Evolutionary conservation across 2,329 filamentous ascomycete genomes (phyloP).

Genomic region (Blastomyces emzantsi): DNA sequence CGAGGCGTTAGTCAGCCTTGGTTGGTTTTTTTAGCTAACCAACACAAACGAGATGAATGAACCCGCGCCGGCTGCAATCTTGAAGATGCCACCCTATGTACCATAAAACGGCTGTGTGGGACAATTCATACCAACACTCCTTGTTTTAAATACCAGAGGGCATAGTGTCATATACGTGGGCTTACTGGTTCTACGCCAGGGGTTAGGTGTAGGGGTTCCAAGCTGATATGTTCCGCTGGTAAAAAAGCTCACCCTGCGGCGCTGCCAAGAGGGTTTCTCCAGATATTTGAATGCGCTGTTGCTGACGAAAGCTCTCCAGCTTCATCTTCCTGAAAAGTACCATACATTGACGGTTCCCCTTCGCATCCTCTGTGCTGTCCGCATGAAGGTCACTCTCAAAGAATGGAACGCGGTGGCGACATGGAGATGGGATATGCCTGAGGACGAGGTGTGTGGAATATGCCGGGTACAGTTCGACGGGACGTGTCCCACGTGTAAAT

Average conservation of each 20-base stretch:
- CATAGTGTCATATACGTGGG: background rate
- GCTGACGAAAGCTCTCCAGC: background rate
- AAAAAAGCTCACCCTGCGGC: background rate
- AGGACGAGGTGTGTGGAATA: conserved; percentile 97
- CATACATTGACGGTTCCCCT: background rate
- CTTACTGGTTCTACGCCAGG: background rate
- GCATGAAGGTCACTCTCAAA: conserved; percentile 92
- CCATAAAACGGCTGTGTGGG: background rate
- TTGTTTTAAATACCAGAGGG: background rate
- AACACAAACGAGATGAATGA: too few relatives aligned
- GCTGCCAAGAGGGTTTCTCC: background rate
- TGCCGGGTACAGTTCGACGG: conserved; percentile 97
- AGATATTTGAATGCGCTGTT: background rate
- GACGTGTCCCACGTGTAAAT: conserved; percentile 96
- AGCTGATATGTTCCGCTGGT: background rate
- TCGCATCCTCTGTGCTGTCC: conserved; percentile 7
- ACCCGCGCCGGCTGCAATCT: background rate
- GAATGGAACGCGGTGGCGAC: conserved; percentile 91
- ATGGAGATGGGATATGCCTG: conserved; percentile 96
- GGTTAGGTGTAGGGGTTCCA: conserved; percentile 15
- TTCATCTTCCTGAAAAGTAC: background rate
- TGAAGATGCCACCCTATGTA: too few relatives aligned
- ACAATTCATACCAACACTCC: background rate
- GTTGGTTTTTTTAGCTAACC: too few relatives aligned
- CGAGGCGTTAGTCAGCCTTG: background rate